Base-by-base conservation (phyloP, 75 land plant genomes). In the Cupressus sempervirens region DNA sequence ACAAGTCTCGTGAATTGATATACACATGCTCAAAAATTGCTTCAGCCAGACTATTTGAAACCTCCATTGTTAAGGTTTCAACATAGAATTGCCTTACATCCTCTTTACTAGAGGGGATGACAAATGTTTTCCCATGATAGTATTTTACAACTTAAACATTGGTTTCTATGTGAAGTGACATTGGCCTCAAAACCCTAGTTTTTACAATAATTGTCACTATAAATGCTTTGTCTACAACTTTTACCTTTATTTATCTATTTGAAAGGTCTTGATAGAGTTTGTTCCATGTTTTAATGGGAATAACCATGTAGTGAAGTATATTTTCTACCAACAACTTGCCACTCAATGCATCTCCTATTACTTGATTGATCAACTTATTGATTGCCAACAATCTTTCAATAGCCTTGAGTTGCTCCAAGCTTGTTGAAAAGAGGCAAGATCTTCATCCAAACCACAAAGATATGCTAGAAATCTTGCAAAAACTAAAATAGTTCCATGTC, bases 261-360 rank as follows among this genome's bases (percentile, higher is more conserved):
- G 99, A 98, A 10, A 98, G 89, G 86, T 98, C 99, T 23, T 90
- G 84, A 73, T 98, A 98, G 35, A 98, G 90, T 14, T 88, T 84
- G 88, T 84, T 90, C 99, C 99, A 98, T 76, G 84, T 92, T 48
- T 93, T 87, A 30, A 96, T 87, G 72, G 96, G 90, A 95, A 98
- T 96, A 12, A 88, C 92, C 86, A 84, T 88, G 76, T 94, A 92
- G 38, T 85, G 91, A 41, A 98, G 89, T 52, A 96, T 90, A 12
- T 77, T 91, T 88, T 98, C 99, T 54, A 98, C 98, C 89, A 98
- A 87, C 73, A 98, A 88, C 86, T 93, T 80, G 34, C 95, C 96
- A 94, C 99, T 96, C 48, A 98, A 85, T 45, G 99, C 98, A 93
- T 98, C 99, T 84, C 99, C 99, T 41, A 93, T 93, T 46, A 97